Percentiles rank a stretch among this genome's conserved stretches.
Evolutionary conservation across 2,329 filamentous ascomycete genomes (phyloP).

Genomic region (Fusarium sp.): DNA sequence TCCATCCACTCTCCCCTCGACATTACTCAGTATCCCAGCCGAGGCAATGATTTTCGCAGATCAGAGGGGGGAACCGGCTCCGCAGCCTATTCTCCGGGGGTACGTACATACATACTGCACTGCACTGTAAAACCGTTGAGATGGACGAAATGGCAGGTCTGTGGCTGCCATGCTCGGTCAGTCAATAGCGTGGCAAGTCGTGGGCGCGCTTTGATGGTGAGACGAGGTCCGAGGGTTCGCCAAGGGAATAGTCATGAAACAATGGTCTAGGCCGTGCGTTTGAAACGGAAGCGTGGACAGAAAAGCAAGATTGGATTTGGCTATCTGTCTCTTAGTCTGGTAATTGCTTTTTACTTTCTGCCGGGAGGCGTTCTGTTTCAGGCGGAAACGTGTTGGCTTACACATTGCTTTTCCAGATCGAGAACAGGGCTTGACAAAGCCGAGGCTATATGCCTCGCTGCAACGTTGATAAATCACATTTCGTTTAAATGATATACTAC

Average conservation of each 20-base stretch:
- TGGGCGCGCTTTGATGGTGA: slow-evolving; percentile 26
- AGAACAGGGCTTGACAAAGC: slow-evolving; percentile 2
- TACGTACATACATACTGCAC: too few relatives aligned
- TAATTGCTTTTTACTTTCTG: neutral
- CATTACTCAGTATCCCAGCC: slow-evolving; percentile 3
- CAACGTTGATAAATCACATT: slow-evolving; percentile 4
- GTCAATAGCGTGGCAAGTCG: neutral
- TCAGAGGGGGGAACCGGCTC: slow-evolving; percentile 4
- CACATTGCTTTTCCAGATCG: slow-evolving; percentile 13
- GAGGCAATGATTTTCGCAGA: neutral
- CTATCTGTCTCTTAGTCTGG: neutral
- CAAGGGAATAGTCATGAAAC: slow-evolving; percentile 36
- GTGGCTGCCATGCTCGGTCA: neutral
- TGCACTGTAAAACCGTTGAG: too few relatives aligned
- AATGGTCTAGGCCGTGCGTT: slow-evolving; percentile 14
- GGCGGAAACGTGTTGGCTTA: neutral
- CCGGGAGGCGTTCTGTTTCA: slow-evolving; percentile 24
- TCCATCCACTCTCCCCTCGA: neutral
- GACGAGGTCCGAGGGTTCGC: slow-evolving; percentile 21
- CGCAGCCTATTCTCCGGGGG: neutral
- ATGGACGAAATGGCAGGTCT: neutral
- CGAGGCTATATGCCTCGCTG: slow-evolving; percentile 14
- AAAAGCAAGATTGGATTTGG: neutral
- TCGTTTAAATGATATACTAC: too few relatives aligned
- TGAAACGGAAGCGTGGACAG: slow-evolving; percentile 17